Base-by-base conservation (phyloP, 1,284 basidiomycete genomes). In the Sporisorium iseilematis-ciliati region DNA sequence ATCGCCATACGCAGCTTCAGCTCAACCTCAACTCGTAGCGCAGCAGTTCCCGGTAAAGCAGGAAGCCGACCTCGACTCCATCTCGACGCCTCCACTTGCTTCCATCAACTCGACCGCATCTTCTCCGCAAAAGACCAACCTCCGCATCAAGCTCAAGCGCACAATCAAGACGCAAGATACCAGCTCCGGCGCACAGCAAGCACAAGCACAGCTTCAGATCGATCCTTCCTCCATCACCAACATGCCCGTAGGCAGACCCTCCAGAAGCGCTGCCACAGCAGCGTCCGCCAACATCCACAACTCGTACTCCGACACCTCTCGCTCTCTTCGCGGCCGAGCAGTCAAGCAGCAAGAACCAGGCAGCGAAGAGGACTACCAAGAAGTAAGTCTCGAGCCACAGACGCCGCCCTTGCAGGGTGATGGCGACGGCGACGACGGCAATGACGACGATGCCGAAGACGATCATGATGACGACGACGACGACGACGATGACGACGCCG, bases 291-390 rank as follows among this genome's bases (percentile, higher is more conserved):
- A 26, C 57, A 64, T 64, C 38, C 49, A 56, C 57, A 52, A n/a
- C 16, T 41, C 53, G 2, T 60, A 42, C 23, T 60, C 61, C 48
- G 61, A 60, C 45, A 56, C 21, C 23, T 33, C 52, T 11, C 61
- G 61, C 18, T 43, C 61, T 26, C 42, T 42, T 40, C 61, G 67
- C 41, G 16, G 18, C 29, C 67, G 67, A 40, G 48, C 52, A 25
- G 29, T 53, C 61, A 70, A 70, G 53, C 57, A 70, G 42, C 52
- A 48, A n/a, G n/a, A n/a, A 26, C 67, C 67, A 35, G 61, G 61
- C 29, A 70, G 67, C 57, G 67, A 70, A 46, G 67, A 70, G 53
- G 67, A 70, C 26, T 70, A 64, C 54, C 49, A 70, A 70, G 57
- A 64, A 59, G 65, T 67, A 60, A 67, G 65, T 67, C 43, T 8